Evolutionary conservation across 176 grass and related monocot genomes (phyloP), one percentile per base, ranked within the genome.

Genomic region (Bromus sterilis): DNA sequence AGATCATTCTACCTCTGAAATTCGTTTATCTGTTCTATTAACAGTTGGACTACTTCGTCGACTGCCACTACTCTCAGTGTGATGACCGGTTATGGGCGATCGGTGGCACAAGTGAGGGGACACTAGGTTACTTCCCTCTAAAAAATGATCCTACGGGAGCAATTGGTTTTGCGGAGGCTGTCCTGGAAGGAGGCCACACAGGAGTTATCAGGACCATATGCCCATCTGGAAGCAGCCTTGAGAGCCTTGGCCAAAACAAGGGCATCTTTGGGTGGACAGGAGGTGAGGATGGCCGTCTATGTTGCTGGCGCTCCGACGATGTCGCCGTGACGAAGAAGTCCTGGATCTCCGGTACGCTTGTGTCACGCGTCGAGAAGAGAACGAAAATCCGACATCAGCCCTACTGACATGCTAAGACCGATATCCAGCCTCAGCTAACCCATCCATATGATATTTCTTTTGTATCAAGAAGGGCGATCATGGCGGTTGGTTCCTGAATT

Each of bases 201-300:
- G 90, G 79, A 35, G 90, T 98, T 23, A 86, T 98, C 18, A 89
- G 95, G 84, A 93, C 70, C 9, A 60, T 98, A 24, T 78, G 86
- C 43, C 88, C 90, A 26, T 82, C 82, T 72, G 42, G 82, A 71
- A 64, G 74, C 59, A 84, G 59, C 81, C 80, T 75, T 51, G 5
- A 56, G 48, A 71, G 76, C 56, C 73, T 89, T 48, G 83, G 75
- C 2, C 62, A 77, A 51, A 76, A 48, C 72, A 91, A 57, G 73
- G 88, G 88, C 20, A 89, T 98, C 59, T 98, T 93, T 89, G 88
- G 90, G 84, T 98, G 92, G 95, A 95, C 95, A 66, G 95, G 95
- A 62, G 92, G 92, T 4, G 95, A 98, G 67, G 95, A 98, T 58
- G 95, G 95, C 11, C 88, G 90, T 35, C 68, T 98, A 49, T 98